Evolutionary conservation across 148 eudicot genomes (phyloP), one percentile per base, ranked within the genome.

Genomic region (Rhododendron molle): DNA sequence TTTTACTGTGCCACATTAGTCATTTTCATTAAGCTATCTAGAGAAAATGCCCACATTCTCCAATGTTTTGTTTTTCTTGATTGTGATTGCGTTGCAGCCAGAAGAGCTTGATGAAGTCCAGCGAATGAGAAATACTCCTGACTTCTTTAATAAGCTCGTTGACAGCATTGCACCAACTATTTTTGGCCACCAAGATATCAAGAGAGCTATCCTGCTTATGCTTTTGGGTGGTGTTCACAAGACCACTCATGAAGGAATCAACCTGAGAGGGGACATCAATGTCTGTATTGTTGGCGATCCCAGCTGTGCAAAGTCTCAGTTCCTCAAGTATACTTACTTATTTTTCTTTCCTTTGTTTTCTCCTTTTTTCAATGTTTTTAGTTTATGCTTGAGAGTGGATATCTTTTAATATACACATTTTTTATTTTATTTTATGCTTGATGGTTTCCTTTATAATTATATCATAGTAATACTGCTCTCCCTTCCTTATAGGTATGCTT

Each of bases 251-350:
- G 99, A 97, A 93, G 98, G 99, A 74, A 97, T 97, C 85, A 97
- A 97, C 85, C 89, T 97, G 84, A 95, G 99, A 86, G 99, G 99
- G 49, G 99, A 97, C 85, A 94, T 97, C 76, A 97, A 97, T 89
- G 98, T 97, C 81, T 97, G 99, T 86, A 94, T 97, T 88, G 99
- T 97, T 80, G 99, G 99, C 44, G 99, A 97, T 90, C 99, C 99
- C 85, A 95, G 99, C 86, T 97, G 99, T 89, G 99, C 99, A 65
- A 97, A 97, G 88, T 97, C 99, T 78, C 99, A 97, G 90, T 97
- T 97, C 84, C 98, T 97, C 87, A 97, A 97, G 99, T 97, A 93
- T 83, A 83, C 20, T 62, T 87, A 43, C 79, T 80, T 83, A 60
- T 32, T 13, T 67, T 30, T 71, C 38, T 13, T 32, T 30, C 21